Evolutionary conservation across 129 eudicot genomes (phyloP), one percentile per base, ranked within the genome.

Genomic region (Rutidosis leptorrhynchoides): DNA sequence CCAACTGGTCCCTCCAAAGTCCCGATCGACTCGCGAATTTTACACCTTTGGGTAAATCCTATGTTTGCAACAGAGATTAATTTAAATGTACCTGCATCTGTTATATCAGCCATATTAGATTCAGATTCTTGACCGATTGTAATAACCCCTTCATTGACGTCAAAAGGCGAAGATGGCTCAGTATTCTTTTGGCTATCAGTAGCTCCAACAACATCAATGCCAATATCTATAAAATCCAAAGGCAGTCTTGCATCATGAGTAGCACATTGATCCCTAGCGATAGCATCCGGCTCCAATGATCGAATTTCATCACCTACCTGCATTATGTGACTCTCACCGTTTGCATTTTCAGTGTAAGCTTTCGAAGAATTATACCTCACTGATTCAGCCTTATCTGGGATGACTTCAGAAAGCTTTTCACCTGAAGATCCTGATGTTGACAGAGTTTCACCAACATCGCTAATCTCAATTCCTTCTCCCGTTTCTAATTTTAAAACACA

Each of bases 11-110:
- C n/a, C n/a, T n/a, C n/a, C n/a, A n/a, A n/a, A n/a, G n/a, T n/a
- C n/a, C n/a, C n/a, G n/a, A n/a, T n/a, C n/a, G n/a, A n/a, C n/a
- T n/a, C n/a, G n/a, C n/a, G n/a, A n/a, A n/a, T n/a, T n/a, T n/a
- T n/a, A n/a, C n/a, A n/a, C n/a, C n/a, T n/a, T n/a, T n/a, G n/a
- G n/a, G n/a, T n/a, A n/a, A n/a, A n/a, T n/a, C n/a, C n/a, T n/a
- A n/a, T n/a, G n/a, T n/a, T n/a, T n/a, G n/a, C 20, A 60, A 32
- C 43, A 17, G 15, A 21, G 12, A 26, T 65, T 69, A n/a, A n/a
- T 57, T 57, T 7, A n/a, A 25, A 67, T 16, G 25, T 78, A 88
- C 92, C 89, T 25, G 82, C 64, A 56, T 62, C 62, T 46, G 74
- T 62, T 59, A 66, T 29, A 58, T 37, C 40, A 12, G 80, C 21